phyloP scores from a whole-genome alignment of 2,329 filamentous ascomycete genomes.

The Fusarium musae region DNA sequence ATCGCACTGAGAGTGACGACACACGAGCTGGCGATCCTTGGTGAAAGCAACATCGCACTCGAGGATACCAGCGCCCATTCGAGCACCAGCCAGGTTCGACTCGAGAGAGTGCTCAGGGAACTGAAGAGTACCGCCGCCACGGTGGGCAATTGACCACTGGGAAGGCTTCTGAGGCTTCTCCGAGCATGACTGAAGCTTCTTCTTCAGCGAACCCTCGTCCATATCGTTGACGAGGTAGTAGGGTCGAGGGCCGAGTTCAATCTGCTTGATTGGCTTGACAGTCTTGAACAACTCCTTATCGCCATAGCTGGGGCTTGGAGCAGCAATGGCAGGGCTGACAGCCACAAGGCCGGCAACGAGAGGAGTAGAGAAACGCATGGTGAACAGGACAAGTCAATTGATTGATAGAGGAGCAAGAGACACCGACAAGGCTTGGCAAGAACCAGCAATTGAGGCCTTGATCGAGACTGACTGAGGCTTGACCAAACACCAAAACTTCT shows the following conservation, averaged over 20 bases:
- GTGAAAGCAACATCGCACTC: constrained; percentile 78
- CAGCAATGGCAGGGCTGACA: constrained; percentile 42
- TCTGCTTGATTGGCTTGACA: constrained; percentile 57
- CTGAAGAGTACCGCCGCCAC: constrained; percentile 69
- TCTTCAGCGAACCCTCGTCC: constrained; percentile 68
- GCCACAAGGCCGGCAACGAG: constrained; percentile 48
- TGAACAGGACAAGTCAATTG: constrained; percentile 21
- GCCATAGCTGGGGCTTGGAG: constrained; percentile 38
- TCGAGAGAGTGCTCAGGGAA: constrained; percentile 73
- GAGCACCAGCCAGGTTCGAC: constrained; percentile 69
- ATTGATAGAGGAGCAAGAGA: neutral
- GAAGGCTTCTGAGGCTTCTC: constrained; percentile 63
- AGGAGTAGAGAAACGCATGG: constrained; percentile 49
- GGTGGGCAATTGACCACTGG: constrained; percentile 70
- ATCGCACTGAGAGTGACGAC: constrained; percentile 74
- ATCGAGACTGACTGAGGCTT: constrained; percentile 28
- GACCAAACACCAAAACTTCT: neutral
- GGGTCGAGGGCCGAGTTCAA: constrained; percentile 71
- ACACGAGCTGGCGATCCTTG: constrained; percentile 72
- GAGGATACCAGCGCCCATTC: constrained; percentile 74
- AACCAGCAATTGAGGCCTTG: constrained; percentile 9
- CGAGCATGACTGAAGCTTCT: constrained; percentile 67
- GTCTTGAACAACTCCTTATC: constrained; percentile 43
- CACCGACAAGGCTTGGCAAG: constrained; percentile 7
- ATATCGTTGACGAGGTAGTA: constrained; percentile 73